These are phyloP conservation scores for Tolypocladium endophyticum DNA, from an alignment of 2,329 filamentous ascomycete species.

Conservation along the genomic window DNA sequence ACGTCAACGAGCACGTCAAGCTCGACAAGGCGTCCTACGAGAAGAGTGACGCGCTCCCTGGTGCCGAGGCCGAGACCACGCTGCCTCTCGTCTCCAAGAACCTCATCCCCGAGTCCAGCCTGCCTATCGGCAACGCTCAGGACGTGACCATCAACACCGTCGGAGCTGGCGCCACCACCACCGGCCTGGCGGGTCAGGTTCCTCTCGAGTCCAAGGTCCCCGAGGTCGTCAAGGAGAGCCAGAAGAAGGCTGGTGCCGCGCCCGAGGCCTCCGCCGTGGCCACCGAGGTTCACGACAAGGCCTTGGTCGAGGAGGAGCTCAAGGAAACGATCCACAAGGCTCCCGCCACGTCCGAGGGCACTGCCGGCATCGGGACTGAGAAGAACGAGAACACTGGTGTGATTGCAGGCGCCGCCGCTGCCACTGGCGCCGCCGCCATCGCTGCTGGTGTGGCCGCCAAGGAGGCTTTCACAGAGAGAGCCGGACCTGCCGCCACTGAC, in stretches of 20 bases:
- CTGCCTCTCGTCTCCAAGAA: conserved; percentile 47
- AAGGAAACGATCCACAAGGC: conserved; percentile 54
- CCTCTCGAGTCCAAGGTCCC: conserved; percentile 46
- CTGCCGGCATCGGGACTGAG: conserved; percentile 38
- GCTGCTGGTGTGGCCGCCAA: conserved; percentile 24
- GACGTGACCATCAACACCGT: conserved; percentile 38
- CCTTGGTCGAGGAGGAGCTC: conserved; percentile 59
- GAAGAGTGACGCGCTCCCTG: conserved; percentile 57
- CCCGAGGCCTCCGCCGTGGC: conserved; percentile 60
- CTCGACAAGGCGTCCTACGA: conserved; percentile 82
- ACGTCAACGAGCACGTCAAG: conserved; percentile 60
- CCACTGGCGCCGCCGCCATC: conserved; percentile 23
- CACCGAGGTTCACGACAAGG: conserved; percentile 61
- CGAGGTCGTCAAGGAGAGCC: conserved; percentile 57
- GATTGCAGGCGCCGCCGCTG: conserved; percentile 26
- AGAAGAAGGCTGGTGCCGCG: conserved; percentile 50
- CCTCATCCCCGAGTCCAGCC: conserved; percentile 73
- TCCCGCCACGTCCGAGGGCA: conserved; percentile 46
- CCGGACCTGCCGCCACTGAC: conserved; percentile 17
- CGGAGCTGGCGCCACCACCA: conserved; percentile 51
- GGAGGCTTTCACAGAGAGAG: conserved; percentile 23
- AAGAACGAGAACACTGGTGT: conserved; percentile 33
- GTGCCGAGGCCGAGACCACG: conserved; percentile 33
- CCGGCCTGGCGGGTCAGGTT: conserved; percentile 55
- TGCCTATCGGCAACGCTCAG: conserved; percentile 46